Evolutionary conservation across 192 early-diverging fungal species (phyloP).

Genomic region (Gaertneriomyces semiglobifer): DNA sequence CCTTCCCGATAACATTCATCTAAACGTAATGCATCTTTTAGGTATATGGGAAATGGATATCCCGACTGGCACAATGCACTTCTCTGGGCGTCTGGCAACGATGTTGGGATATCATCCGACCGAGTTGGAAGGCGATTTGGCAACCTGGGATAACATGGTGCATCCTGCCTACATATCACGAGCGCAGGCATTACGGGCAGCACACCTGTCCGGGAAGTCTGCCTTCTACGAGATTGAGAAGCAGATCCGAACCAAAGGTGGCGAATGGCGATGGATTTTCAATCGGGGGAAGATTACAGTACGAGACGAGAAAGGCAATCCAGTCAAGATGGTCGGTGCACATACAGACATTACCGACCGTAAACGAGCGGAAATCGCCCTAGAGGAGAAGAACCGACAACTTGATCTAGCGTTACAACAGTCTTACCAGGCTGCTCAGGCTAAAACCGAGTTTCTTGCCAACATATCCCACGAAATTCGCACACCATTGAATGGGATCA

Average conservation of each 20-base stretch:
- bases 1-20: no score
- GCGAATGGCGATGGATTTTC: slow-evolving; percentile 4
- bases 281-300: background rate
- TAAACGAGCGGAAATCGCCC: slow-evolving; percentile 4
- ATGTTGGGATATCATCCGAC: background rate
- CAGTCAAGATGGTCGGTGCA: background rate
- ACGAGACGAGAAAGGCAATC: background rate
- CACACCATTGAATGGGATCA: slow-evolving; percentile 16
- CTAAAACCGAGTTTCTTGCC: slow-evolving; percentile 12
- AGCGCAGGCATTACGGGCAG: background rate
- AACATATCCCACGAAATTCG: slow-evolving; percentile 19
- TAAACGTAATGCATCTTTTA: background rate
- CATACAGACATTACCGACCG: slow-evolving; percentile 1
- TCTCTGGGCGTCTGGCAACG: background rate
- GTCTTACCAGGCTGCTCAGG: slow-evolving; percentile 1
- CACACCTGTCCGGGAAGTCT: background rate
- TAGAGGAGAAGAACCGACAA: slow-evolving; percentile 19
- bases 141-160: background rate
- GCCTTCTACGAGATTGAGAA: slow-evolving; percentile 1
- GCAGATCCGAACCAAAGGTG: background rate
- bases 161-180: background rate
- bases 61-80: background rate
- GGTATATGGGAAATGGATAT: background rate
- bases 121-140: background rate
- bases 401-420: slow-evolving; percentile 16